Evolutionary conservation across 2,329 filamentous ascomycete species (phyloP), one percentile per base, ranked within the genome.

Genomic region (Pseudocercospora ulei): DNA sequence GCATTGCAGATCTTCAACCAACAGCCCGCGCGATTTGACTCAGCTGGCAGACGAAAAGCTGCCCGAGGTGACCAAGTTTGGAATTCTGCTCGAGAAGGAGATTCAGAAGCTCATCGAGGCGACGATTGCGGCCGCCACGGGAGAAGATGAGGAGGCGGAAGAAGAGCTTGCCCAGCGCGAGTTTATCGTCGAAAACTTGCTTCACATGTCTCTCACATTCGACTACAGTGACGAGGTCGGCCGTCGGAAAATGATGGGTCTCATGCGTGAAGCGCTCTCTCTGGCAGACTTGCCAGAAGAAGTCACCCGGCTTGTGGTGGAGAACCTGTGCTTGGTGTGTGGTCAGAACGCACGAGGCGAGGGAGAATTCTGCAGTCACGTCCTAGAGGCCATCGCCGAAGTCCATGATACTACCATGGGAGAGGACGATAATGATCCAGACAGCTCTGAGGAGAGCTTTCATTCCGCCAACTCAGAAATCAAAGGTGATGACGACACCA

Each of bases 161-260:
- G 83, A 92, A 54, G 82, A 92, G 50, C 81, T 81, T 0, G 79
- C 86, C 4, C 86, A 95, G 58, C 80, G 87, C 52, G 88, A 96
- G 61, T 98, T 98, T 53, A 82, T 95, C 46, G 82, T 95, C 24
- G 87, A 96, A 59, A 92, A 98, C 58, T 70, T 98, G 41, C 76
- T 98, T 22, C 82, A 95, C 53, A 93, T 98, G 56, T 82, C 85
- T 3, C 71, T 87, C 43, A 92, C 84, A 1, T 73, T 96, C 35
- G 90, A 98, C 62, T 98, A 96, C 62, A 87, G 84, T n/a, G 90
- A 98, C 57, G 90, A 96, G 62, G 83, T 94, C 47, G 90, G 90
- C 34, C 76, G 90, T 49, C 74, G 88, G 42, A 93, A 94, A 65
- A 96, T 98, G 86, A 95, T 93, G 59, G 78, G 83, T 11, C 72